Conservation (phyloP, 306 rosid species). For the Glycine soja region DNA sequence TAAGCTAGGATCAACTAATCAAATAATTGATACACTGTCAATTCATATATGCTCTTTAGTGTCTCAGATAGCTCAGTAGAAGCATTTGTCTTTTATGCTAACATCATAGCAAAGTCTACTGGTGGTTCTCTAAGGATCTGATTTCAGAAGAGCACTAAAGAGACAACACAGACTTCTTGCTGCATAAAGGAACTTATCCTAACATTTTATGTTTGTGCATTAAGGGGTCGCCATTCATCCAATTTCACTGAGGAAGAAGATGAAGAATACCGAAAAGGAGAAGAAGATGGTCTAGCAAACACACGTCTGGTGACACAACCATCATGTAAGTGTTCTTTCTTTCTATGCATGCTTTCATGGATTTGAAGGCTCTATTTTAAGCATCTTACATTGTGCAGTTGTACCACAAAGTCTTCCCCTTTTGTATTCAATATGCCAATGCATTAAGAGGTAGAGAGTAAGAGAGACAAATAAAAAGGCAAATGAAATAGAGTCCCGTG, state of each 20-base stretch:
- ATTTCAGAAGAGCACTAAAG: slow-evolving; percentile 1
- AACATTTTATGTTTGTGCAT: slow-evolving; percentile 40
- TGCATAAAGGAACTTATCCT: slow-evolving; percentile 22
- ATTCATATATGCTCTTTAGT: slow-evolving; percentile 1
- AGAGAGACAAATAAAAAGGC: too few species aligned
- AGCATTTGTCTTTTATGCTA: slow-evolving; percentile 6
- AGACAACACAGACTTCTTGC: slow-evolving; percentile 22
- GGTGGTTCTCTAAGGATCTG: not conserved
- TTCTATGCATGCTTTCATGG: not conserved
- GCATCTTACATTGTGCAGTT: too few species aligned
- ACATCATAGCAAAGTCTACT: not conserved
- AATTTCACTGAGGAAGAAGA: slow-evolving; percentile 97
- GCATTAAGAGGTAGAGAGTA: too few species aligned
- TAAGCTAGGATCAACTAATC: not conserved
- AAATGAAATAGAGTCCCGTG: too few species aligned
- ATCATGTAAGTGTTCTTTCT: slow-evolving; percentile 66
- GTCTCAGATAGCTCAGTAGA: slow-evolving; percentile 16
- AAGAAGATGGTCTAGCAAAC: slow-evolving; percentile 83
- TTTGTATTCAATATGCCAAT: too few species aligned
- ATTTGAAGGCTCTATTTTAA: not conserved
- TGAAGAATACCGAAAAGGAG: slow-evolving; percentile 93
- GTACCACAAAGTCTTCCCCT: too few species aligned
- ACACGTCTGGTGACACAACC: slow-evolving; percentile 91
- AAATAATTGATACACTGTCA: not conserved
- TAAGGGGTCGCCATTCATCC: slow-evolving; percentile 97